Evolutionary conservation across 371 early-diverging fungal species (phyloP).

Genomic region (Parasitella parasitica): DNA sequence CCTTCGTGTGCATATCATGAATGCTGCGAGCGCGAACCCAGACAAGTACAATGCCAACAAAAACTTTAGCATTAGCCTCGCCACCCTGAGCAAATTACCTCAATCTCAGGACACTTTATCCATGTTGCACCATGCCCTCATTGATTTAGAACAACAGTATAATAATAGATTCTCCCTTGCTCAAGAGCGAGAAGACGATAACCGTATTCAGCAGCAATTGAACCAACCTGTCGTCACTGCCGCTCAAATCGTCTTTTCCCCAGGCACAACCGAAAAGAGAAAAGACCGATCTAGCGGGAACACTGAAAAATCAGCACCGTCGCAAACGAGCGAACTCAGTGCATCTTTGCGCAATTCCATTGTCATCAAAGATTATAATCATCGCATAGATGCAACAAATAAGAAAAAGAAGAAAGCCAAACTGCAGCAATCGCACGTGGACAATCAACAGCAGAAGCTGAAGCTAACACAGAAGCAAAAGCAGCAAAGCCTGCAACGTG

Average conservation of each 20-base stretch:
- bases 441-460: background rate
- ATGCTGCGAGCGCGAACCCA: constrained; percentile 23
- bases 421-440: background rate
- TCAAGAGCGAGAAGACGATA: constrained; percentile 11
- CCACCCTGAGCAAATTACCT: constrained; percentile 13
- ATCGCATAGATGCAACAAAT: background rate
- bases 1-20: constrained; percentile 42
- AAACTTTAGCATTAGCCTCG: constrained; percentile 23
- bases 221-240: background rate
- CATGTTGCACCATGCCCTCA: constrained; percentile 5
- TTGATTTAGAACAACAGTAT: constrained; percentile 12
- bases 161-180: background rate
- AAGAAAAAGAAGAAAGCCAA: constrained; percentile 1
- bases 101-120: constrained; percentile 3
- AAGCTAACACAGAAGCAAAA: background rate
- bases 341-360: background rate
- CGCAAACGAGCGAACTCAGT: background rate
- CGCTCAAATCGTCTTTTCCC: constrained; percentile 4
- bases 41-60: constrained; percentile 20
- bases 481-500: background rate
- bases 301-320: background rate
- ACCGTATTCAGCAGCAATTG: background rate
- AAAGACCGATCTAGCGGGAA: background rate
- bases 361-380: background rate
- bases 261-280: constrained; percentile 4